phyloP scores from a whole-genome alignment of 2,329 filamentous ascomycete species.

The Tolypocladium pustulatum region DNA sequence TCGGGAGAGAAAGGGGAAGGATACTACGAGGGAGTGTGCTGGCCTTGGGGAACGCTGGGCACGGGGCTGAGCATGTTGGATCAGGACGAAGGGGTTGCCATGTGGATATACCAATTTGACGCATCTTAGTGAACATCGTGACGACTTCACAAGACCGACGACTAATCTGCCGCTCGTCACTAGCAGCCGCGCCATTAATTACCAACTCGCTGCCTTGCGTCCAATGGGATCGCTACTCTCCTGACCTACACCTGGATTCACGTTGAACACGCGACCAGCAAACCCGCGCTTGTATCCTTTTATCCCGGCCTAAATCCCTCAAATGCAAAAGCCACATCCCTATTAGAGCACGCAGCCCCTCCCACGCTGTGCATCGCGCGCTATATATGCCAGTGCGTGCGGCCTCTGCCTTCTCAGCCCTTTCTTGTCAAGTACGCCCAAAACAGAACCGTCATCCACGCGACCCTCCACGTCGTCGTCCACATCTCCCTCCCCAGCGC shows the following conservation, averaged over 20 bases:
- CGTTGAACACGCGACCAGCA: background rate
- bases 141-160: background rate
- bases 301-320: background rate
- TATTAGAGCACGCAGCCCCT: background rate
- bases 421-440: constrained; percentile 59
- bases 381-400: background rate
- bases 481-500: constrained; percentile 50
- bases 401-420: constrained; percentile 29
- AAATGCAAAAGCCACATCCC: background rate
- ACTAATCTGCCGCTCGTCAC: background rate
- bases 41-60: background rate
- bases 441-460: constrained; percentile 50
- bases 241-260: background rate
- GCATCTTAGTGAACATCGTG: background rate
- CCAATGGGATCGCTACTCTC: background rate
- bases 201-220: background rate
- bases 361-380: background rate
- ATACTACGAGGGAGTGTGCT: background rate
- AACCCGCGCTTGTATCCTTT: background rate
- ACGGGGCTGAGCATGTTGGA: background rate
- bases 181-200: background rate
- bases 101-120: background rate
- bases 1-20: background rate
- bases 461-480: constrained; percentile 50
- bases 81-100: background rate